Evolutionary conservation across 805 yeast species (phyloP).

Genomic region (Clavispora fructus): DNA sequence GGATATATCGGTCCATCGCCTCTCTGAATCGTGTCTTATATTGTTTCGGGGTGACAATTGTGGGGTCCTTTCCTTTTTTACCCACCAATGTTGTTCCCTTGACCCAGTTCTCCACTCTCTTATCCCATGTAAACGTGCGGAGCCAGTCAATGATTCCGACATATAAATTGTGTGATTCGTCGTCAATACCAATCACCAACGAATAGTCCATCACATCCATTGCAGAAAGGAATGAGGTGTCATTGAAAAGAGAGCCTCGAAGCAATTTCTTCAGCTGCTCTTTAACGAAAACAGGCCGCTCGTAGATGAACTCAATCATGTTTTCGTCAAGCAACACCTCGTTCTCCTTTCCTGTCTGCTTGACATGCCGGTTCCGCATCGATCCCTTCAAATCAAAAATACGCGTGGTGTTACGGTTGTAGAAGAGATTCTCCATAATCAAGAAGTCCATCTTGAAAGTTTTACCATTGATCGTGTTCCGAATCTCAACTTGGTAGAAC

Average conservation of each 20-base stretch:
- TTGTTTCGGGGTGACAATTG: constrained; percentile 95
- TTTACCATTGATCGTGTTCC: constrained; percentile 70
- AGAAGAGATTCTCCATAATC: constrained; percentile 93
- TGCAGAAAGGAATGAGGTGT: constrained; percentile 86
- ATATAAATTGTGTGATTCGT: constrained; percentile 56
- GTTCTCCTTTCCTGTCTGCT: constrained; percentile 91
- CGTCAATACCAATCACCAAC: constrained; percentile 86
- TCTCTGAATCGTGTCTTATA: constrained; percentile 91
- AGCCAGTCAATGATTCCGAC: constrained; percentile 95
- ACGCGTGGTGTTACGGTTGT: constrained; percentile 71
- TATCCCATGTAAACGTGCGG: constrained; percentile 97
- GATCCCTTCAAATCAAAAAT: constrained; percentile 97
- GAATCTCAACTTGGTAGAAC: constrained; percentile 87
- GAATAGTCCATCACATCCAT: constrained; percentile 99
- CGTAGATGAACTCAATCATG: constrained; percentile 97
- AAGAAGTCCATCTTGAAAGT: constrained; percentile 82
- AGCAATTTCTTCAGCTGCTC: constrained; percentile 85
- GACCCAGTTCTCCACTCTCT: constrained; percentile 97
- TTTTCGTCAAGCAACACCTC: constrained; percentile 94
- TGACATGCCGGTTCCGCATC: constrained; percentile 94
- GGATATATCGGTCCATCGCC: constrained; percentile 93
- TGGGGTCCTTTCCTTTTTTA: constrained; percentile 89
- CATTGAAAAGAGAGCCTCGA: constrained; percentile 90
- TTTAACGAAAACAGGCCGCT: constrained; percentile 88
- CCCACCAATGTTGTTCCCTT: constrained; percentile 84